Evolutionary conservation across 306 rosid species (phyloP), one percentile per base, ranked within the genome.

Genomic region (Ormosia semicastrata): DNA sequence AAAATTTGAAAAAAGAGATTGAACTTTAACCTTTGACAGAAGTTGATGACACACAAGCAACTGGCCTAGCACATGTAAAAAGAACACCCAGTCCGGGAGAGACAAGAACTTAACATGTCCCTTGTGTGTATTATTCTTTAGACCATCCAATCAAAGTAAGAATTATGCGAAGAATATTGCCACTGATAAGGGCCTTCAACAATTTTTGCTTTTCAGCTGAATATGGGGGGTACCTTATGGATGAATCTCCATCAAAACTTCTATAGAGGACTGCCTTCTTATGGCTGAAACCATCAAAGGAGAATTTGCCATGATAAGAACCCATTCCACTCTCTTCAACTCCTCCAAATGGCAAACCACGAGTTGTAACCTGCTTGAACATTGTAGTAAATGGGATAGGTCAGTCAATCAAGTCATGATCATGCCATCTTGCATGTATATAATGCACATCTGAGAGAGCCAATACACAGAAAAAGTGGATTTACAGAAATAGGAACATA

Each of bases 321-420:
- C 91, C 94, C 89, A 87, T 90, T 44, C 92, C 94, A 83, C 94
- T 90, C 87, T 90, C 92, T 73, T 81, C 92, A 1, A 90, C 88
- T 50, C 94, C 94, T 72, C 92, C 94, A 49, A 90, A 90, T 18
- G 92, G 94, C 65, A 90, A 72, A 6, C 92, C 88, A 0, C 8
- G 11, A 14, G 62, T 58, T 12, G 80, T 81, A 58, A 87, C 80
- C 92, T 90, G 81, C 77, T 67, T 43, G 11, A 81, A 58, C 60
- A 70, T 36, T 29, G 68, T 67, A n/a, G 15, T 13, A 65, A n/a
- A 50, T 24, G 62, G 4, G 39, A 32, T 47, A n/a, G 29, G 47
- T 34, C 24, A 53, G 13, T 39, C 8, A 40, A 53, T 4, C 34
- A 53, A 24, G 33, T 5, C 52, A 57, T 32, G 70, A 56, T 32